Conservation (phyloP, 2,329 filamentous ascomycete species). For the Calonectria naviculata region DNA sequence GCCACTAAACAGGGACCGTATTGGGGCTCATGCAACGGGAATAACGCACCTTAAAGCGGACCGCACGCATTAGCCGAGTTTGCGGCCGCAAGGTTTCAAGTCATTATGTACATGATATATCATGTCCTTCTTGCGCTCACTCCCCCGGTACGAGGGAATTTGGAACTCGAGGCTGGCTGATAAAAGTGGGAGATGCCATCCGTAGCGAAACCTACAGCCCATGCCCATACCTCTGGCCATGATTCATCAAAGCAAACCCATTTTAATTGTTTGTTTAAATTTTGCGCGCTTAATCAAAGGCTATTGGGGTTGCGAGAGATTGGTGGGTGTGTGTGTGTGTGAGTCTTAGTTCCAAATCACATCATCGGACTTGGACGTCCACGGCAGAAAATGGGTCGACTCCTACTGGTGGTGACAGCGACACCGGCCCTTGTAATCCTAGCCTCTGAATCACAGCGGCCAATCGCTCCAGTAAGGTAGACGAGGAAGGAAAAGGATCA, state of each 20-base stretch:
- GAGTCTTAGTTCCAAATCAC: slow-evolving; percentile 13
- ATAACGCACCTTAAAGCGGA: slow-evolving; percentile 23
- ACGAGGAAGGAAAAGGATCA: not conserved
- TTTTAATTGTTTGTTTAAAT: not conserved
- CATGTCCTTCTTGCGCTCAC: slow-evolving; percentile 6
- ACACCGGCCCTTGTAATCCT: slow-evolving; percentile 8
- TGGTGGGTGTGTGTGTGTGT: not conserved
- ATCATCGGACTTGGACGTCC: slow-evolving; percentile 14
- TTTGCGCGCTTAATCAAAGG: not conserved
- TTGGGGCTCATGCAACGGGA: slow-evolving; percentile 24
- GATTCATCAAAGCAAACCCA: not conserved
- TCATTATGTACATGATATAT: slow-evolving; percentile 3
- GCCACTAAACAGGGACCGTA: not conserved
- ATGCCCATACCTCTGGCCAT: not conserved
- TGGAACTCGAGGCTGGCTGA: not conserved
- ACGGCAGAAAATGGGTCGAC: not conserved
- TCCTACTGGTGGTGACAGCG: not conserved
- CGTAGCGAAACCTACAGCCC: not conserved
- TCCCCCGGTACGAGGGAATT: slow-evolving; percentile 6
- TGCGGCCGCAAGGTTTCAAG: slow-evolving; percentile 19
- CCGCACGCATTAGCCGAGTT: slow-evolving; percentile 5
- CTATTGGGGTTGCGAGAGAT: slow-evolving; percentile 7
- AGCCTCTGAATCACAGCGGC: not conserved
- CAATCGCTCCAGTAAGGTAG: slow-evolving; percentile 1
- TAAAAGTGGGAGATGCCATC: not conserved